phyloP scores from a whole-genome alignment of 805 yeast species.

The Yueomyces sinensis region DNA sequence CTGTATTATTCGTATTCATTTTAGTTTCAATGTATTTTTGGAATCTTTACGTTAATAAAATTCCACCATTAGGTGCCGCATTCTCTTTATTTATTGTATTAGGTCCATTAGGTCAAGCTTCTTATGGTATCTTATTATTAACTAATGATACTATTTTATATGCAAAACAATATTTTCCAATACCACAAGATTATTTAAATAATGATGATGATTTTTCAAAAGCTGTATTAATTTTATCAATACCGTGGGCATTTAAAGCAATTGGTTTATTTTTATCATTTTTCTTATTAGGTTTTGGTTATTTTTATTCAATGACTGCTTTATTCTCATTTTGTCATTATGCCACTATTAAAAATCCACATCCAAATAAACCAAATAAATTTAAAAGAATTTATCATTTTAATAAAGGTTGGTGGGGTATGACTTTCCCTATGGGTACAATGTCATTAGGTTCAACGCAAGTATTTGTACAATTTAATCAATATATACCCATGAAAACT shows the following conservation, averaged over 20 bases:
- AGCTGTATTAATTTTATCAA: slow-evolving; percentile 9
- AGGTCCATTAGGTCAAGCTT: slow-evolving; percentile 81
- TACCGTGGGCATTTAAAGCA: slow-evolving; percentile 22
- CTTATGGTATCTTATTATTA: slow-evolving; percentile 47
- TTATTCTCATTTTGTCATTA: slow-evolving; percentile 17
- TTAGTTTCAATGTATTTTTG: slow-evolving; percentile 45
- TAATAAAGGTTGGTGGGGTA: slow-evolving; percentile 59
- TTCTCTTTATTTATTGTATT: slow-evolving; percentile 67
- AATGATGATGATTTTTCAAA: slow-evolving; percentile 3
- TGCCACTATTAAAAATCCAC: slow-evolving; percentile 9
- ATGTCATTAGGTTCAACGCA: slow-evolving; percentile 49
- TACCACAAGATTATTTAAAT: slow-evolving; percentile 1
- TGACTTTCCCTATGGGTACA: slow-evolving; percentile 86
- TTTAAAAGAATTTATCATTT: slow-evolving; percentile 25
- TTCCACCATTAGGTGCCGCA: slow-evolving; percentile 41
- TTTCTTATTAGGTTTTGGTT: slow-evolving; percentile 41
- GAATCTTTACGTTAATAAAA: slow-evolving; percentile 42
- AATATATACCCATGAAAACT: slow-evolving; percentile 28
- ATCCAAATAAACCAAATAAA: slow-evolving; percentile 2
- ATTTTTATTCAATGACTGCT: slow-evolving; percentile 39
- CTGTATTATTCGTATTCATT: slow-evolving; percentile 45
- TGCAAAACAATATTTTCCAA: slow-evolving; percentile 9
- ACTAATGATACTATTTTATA: slow-evolving; percentile 30
- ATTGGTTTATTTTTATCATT: slow-evolving; percentile 30
- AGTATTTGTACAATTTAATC: slow-evolving; percentile 33